Base-by-base conservation (phyloP, 1,284 basidiomycete species). In the Irpex sp. region DNA sequence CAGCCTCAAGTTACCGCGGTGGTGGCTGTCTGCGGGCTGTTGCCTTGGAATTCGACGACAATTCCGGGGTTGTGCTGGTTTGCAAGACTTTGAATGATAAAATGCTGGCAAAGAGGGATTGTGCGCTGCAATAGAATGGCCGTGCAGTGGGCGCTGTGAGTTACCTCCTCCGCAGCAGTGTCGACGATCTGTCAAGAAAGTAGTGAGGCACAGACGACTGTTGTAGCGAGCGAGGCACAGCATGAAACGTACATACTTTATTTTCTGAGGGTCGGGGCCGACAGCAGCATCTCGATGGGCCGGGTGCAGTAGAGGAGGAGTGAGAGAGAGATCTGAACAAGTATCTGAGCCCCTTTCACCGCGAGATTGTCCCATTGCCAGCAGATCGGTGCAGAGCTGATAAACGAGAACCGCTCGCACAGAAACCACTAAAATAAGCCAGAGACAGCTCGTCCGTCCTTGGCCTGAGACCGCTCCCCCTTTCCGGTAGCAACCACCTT, bases 401-500 rank as follows among this genome's bases (percentile, higher is more conserved):
- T 63, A 63, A 61, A 63, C 59, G 42, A 58, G 47, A 54, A 60
- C 59, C 37, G 23, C 33, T 28, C 52, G 57, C 59, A 16, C 28
- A 14, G 36, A 19, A 37, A 37, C 36, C 58, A 47, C 58, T 60
- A 60, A 63, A 61, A 63, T 61, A 61, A 61, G 57, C 23, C 18
- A 47, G 39, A 59, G 28, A 5, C 28, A 23, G 49, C 12, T 16
- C 35, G 33, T 12, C 12, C 28, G 21, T 28, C 52, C 12, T 28
- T 28, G 21, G 23, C 16, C 35, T n/a, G 12, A 28, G 33, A 7
- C 16, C 18, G 9, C 12, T 18, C 33, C 57, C 64, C 47, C 62
- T n/a, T 64, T 66, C 63, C 57, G 63, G 61, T 51, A 55, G 52
- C 60, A 57, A 60, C 62, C 65, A 39, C 64, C 63, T 60, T 64